phyloP scores from a whole-genome alignment of 352 stramenopile genomes.

The Phytophthora pluvialis region DNA sequence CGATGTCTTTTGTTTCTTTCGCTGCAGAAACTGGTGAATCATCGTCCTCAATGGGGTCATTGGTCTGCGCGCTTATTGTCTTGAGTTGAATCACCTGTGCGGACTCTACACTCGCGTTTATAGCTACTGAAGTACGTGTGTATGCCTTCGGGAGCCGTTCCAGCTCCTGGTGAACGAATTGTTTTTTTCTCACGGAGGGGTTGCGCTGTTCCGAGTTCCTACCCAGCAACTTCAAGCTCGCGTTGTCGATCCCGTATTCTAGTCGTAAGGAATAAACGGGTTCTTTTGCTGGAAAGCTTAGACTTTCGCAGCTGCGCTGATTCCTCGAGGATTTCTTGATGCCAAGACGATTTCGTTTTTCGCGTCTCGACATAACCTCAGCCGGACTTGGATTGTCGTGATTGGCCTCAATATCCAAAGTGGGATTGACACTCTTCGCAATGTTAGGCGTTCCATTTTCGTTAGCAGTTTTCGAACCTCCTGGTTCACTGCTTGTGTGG shows the following conservation, averaged over 20 bases:
- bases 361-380: background rate
- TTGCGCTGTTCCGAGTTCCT: constrained; percentile 21
- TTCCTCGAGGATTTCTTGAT: constrained; percentile 7
- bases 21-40: background rate
- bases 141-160: background rate
- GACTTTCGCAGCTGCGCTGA: background rate
- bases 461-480: background rate
- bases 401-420: background rate
- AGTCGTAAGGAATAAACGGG: constrained; percentile 26
- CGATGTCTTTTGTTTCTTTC: constrained; percentile 6
- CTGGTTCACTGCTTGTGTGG: background rate
- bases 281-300: constrained; percentile 6
- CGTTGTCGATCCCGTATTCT: constrained; percentile 23
- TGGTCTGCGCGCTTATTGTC: constrained; percentile 28
- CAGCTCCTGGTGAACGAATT: constrained; percentile 25
- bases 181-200: constrained; percentile 24
- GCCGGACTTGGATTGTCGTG: background rate
- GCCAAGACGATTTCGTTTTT: constrained; percentile 1
- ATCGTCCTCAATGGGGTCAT: background rate
- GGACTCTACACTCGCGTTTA: background rate
- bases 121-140: background rate
- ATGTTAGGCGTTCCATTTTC: background rate
- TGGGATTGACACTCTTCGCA: background rate
- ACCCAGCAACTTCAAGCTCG: constrained; percentile 33
- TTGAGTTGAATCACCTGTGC: constrained; percentile 17